Percentiles rank a stretch among this genome's conserved stretches.
Conservation (phyloP, 495 filamentous ascomycete genomes). For the Recurvomyces mirabilis region DNA sequence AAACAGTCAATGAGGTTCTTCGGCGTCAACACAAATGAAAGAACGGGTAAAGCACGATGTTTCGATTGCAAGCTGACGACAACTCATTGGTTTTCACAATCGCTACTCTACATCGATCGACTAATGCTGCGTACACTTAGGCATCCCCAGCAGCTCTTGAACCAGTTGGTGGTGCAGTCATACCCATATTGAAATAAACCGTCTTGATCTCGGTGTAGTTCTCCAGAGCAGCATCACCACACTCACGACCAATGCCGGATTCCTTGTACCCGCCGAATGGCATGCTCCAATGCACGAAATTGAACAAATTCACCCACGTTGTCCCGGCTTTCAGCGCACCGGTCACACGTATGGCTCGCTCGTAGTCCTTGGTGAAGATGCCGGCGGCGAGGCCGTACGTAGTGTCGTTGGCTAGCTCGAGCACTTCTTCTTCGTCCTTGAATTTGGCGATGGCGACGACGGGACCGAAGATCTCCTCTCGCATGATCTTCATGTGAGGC, state of each 20-base stretch:
- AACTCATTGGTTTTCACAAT: too few species aligned
- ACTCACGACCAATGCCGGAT: constrained; percentile 79
- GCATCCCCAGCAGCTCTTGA: too few species aligned
- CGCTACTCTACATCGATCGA: too few species aligned
- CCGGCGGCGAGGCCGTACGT: constrained; percentile 46
- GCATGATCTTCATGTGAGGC: constrained; percentile 7
- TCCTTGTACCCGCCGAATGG: constrained; percentile 92
- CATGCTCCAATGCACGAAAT: constrained; percentile 39
- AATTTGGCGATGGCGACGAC: constrained; percentile 21
- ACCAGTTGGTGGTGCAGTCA: neutral
- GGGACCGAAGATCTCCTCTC: constrained; percentile 27
- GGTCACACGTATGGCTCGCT: constrained; percentile 70
- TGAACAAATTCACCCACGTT: constrained; percentile 82
- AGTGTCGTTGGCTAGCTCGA: neutral
- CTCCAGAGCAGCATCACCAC: constrained; percentile 71
- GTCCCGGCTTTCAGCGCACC: constrained; percentile 77
- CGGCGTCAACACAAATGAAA: too few species aligned
- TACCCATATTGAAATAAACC: constrained; percentile 65
- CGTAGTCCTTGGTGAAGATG: constrained; percentile 70
- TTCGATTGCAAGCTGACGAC: too few species aligned
- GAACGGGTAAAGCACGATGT: too few species aligned
- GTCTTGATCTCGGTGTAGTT: constrained; percentile 71
- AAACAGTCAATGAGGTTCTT: too few species aligned
- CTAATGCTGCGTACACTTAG: too few species aligned
- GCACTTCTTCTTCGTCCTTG: constrained; percentile 22